Percentiles rank a stretch among this genome's conserved stretches.
phyloP scores from a whole-genome alignment of 306 rosid genomes.

The Quercus robur region DNA sequence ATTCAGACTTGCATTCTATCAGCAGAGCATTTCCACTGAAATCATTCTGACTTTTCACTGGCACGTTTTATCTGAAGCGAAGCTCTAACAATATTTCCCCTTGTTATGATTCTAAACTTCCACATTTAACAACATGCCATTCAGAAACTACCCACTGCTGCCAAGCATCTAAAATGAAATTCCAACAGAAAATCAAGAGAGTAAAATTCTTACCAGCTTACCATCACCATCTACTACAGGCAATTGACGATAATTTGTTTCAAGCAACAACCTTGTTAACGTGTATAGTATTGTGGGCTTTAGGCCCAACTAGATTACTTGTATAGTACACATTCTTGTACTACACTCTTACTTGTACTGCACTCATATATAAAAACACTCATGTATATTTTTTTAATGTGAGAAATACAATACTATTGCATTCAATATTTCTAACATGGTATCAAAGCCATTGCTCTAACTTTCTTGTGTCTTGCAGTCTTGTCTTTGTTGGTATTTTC shows the following conservation, averaged over 20 bases:
- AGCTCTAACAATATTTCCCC: conserved; percentile 85
- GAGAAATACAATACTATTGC: too few relatives aligned
- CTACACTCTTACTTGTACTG: too few relatives aligned
- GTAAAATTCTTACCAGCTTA: conserved; percentile 56
- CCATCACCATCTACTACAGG: conserved; percentile 82
- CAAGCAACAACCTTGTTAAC: conserved; percentile 42
- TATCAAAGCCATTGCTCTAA: too few relatives aligned
- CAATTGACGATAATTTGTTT: conserved; percentile 76
- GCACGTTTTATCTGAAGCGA: conserved; percentile 77
- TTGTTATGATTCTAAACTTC: conserved; percentile 80
- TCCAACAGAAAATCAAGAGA: background rate
- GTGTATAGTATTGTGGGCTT: too few relatives aligned
- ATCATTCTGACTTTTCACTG: conserved; percentile 16
- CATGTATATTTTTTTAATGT: too few relatives aligned
- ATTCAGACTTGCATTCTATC: background rate
- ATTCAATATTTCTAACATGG: too few relatives aligned
- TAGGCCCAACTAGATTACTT: too few relatives aligned
- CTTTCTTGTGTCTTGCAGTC: too few relatives aligned
- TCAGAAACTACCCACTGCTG: conserved; percentile 6
- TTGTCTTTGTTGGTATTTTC: too few relatives aligned
- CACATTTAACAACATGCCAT: conserved; percentile 13
- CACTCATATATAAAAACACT: too few relatives aligned
- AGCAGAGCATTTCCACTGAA: conserved; percentile 8
- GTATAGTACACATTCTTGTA: too few relatives aligned
- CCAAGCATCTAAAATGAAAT: conserved; percentile 10